These are phyloP conservation scores for Microdochium bolleyi DNA, from an alignment of 2,329 filamentous ascomycete species.

Conservation along the genomic window DNA sequence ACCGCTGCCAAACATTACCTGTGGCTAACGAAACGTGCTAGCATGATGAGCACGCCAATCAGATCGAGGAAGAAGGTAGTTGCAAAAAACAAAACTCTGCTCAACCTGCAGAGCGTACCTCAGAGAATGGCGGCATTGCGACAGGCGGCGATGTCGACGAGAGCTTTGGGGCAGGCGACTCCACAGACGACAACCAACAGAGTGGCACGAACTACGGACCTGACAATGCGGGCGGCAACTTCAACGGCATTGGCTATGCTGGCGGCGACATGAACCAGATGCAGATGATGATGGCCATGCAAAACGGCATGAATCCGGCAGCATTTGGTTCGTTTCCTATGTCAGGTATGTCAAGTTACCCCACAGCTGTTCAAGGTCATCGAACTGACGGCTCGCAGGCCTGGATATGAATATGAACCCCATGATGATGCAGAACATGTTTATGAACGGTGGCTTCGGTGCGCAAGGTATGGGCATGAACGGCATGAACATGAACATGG, in stretches of 20 bases:
- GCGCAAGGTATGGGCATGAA: slow-evolving; percentile 67
- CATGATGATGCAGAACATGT: slow-evolving; percentile 66
- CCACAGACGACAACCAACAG: slow-evolving; percentile 21
- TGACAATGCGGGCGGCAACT: slow-evolving; percentile 36
- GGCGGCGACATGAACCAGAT: slow-evolving; percentile 66
- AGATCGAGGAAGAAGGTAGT: slow-evolving; percentile 1
- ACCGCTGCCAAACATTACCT: background rate
- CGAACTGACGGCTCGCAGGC: slow-evolving; percentile 31
- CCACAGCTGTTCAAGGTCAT: background rate
- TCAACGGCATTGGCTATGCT: slow-evolving; percentile 54
- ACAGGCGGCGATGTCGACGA: slow-evolving; percentile 15
- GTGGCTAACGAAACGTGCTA: background rate
- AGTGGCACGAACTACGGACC: slow-evolving; percentile 19
- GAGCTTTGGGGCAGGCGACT: slow-evolving; percentile 18
- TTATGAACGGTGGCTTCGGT: slow-evolving; percentile 72
- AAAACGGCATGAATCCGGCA: slow-evolving; percentile 53
- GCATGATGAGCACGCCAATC: background rate
- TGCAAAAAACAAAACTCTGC: slow-evolving; percentile 8
- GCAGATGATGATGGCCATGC: slow-evolving; percentile 74
- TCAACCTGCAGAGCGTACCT: slow-evolving; percentile 11
- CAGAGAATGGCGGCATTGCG: slow-evolving; percentile 11
- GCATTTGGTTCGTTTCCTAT: slow-evolving; percentile 58
- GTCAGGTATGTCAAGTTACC: slow-evolving; percentile 65
- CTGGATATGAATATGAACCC: slow-evolving; percentile 87
- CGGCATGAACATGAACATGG: slow-evolving; percentile 73